Base-by-base conservation (phyloP, 108 stramenopile species). In the Nannochloropsis salina region DNA sequence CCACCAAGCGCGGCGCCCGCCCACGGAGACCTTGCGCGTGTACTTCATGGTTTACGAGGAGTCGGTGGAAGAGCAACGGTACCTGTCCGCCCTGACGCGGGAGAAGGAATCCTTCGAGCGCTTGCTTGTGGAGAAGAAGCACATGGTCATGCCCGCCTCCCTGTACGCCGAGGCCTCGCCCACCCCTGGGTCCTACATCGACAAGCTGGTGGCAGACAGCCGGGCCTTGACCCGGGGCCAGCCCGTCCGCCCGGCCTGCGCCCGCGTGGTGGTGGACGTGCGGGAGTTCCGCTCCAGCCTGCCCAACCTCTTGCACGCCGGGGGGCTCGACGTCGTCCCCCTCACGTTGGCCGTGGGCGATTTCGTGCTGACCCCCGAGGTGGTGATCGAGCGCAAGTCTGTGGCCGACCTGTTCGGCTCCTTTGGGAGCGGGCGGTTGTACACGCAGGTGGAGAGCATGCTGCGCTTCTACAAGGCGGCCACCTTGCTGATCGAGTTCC, bases 261-360 rank as follows among this genome's bases (percentile, higher is more conserved):
- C n/a, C 3, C 4, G 6, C n/a, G 83, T 93, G 6, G 90, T 93
- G 20, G 97, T 98, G 8, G 99, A 99, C 90, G 94, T 98, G 42
- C 93, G 99, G 44, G 98, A 99, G 89, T 99, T 99, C 85, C 92
- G 98, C n/a, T 93, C 96, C 41, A 90, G 94, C 6, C 87, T 99
- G 45, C 98, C 98, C 1, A 96, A 94, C n/a, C 94, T 98, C 82
- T 91, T 99, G 79, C 96, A 99, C 90, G 92, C 95, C 90, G 94
- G 93, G 18, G 97, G 96, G 20, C 93, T 97, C 92, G 86, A 93
- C 41, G 82, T 99, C 43, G 94, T 94, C 20, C 97, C 98, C 5
- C 92, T 94, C 41, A 98, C 97, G 40, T 89, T 99, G 11, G 92
- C 92, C 20, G 95, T 99, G 8, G 97, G 98, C 8, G 98, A 99